Base-by-base conservation (phyloP, 2,329 filamentous ascomycete species). In the Pseudogymnoascus sp. region DNA sequence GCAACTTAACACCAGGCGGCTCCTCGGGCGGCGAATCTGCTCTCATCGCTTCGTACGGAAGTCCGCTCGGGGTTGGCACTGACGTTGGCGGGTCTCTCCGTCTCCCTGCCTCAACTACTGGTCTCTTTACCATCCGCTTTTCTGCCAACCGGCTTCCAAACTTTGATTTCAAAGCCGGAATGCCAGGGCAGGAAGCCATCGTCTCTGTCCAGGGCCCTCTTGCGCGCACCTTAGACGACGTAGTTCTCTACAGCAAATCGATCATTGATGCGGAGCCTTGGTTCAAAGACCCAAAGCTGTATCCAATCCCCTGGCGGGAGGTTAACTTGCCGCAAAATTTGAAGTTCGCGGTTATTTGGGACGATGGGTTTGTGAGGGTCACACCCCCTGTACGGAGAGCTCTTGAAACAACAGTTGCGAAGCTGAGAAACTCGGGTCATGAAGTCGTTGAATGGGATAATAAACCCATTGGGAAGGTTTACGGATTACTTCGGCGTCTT, bases 11-110 rank as follows among this genome's bases (percentile, higher is more conserved):
- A 0, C 81, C 83, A 0, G 86, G 87, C 10, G 86, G 87, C 2
- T 82, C 78, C 6, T 83, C 82, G 0, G 86, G 87, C 10, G 87
- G 87, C 10, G 86, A 89, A 71, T 84, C 79, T 31, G 77, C 78
- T 0, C 66, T 79, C 0, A 46, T 79, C 1, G 77, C 75, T 1
- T 71, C 79, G 37, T 71, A 77, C 3, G 78, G 78, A 16, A 77
- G 76, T 19, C 65, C 77, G 2, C 38, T 80, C 3, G 76, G 78
- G 0, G 67, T 79, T 33, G 78, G 78, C 3, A 74, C 76, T 35
- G 78, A 80, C 46, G 76, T 79, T 28, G 78, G 74, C 1, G 77
- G 77, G 7, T 77, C 76, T 41, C 72, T 78, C 19, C 72, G 76
- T 1, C 73, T 72, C 1, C 77, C 77, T 1, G 72, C 73, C 0